Percentiles rank a stretch among this genome's conserved stretches.
Conservation (phyloP, 1,139 yeast genomes). For the Kodamaea suecica region DNA sequence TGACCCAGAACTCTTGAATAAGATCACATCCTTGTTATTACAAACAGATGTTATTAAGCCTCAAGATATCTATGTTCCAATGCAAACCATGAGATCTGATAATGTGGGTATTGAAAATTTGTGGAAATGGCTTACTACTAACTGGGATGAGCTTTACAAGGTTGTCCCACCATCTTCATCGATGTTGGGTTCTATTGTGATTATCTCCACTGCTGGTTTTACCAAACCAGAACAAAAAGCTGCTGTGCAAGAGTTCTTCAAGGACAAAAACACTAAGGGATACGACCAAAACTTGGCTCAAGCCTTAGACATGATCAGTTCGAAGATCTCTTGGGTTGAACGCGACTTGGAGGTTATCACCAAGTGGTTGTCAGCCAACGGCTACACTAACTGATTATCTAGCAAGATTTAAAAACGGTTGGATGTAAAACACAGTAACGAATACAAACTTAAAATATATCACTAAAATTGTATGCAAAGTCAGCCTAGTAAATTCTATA, state of each 20-base stretch:
- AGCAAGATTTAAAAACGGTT: conserved; percentile 12
- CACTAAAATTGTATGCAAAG: background rate
- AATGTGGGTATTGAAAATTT: conserved; percentile 60
- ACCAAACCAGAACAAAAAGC: conserved; percentile 58
- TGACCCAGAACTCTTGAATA: conserved; percentile 53
- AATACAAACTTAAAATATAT: no score
- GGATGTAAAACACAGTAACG: no score
- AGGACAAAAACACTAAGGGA: conserved; percentile 61
- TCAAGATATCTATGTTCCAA: conserved; percentile 80
- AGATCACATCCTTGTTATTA: conserved; percentile 58
- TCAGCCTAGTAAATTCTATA: no score
- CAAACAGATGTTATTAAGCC: conserved; percentile 68
- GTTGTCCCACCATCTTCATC: conserved; percentile 79
- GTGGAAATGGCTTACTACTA: conserved; percentile 75
- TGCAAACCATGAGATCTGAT: conserved; percentile 66
- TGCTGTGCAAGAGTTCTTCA: conserved; percentile 59
- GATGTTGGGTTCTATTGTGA: conserved; percentile 72
- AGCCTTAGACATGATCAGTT: conserved; percentile 60
- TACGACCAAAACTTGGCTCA: conserved; percentile 72
- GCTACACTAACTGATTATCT: conserved; percentile 32
- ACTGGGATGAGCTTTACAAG: conserved; percentile 67
- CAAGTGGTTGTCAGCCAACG: conserved; percentile 51
- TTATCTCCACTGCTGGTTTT: conserved; percentile 60
- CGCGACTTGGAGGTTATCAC: conserved; percentile 58
- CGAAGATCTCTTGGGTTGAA: conserved; percentile 63